Evolutionary conservation across 768 basidiomycete genomes (phyloP), one percentile per base, ranked within the genome.

Genomic region (Russula sp.): DNA sequence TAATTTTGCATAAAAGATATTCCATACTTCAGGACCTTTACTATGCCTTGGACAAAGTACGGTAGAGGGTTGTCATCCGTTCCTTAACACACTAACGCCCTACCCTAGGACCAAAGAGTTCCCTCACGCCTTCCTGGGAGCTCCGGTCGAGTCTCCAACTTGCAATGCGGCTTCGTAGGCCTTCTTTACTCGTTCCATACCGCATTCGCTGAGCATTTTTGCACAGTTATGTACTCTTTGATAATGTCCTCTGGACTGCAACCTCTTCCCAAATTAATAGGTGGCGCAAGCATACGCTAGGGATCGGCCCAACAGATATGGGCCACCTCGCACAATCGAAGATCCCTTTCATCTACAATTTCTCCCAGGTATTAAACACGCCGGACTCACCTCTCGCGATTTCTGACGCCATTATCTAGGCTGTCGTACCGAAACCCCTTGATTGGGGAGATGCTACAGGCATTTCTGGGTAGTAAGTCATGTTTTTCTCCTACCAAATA

Each of bases 201-300:
- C 16, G 16, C 35, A 32, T 10, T 34, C 14, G 3, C 29, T 41
- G 51, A 54, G 9, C 7, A 25, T 41, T 13, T 16, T 47, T 35
- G 14, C 48, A 81, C 48, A 81, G 81, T 36, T 86, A 85, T 68
- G 78, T 86, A 6, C 70, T 86, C 35, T 86, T 85, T 69, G 83
- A 81, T 74, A 80, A 83, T 65, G 81, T 88, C 53, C 76, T 88
- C 60, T 88, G 86, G 86, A 74, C 78, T 14, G 85, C 86, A 2
- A 85, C 83, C 0, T 80, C 84, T 2, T 73, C 78, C 1, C 85
- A 87, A 68, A 81, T 87, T 67, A 87, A 88, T 69, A 73, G 73
- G 54, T 88, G 86, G 86, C 73, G 86, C 53, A 77, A 78, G 60
- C 73, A 83, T 46, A 72, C 75, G 1, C 74, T 87, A 42, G 68